phyloP scores from a whole-genome alignment of 306 rosid genomes.

The Vigna mungo region DNA sequence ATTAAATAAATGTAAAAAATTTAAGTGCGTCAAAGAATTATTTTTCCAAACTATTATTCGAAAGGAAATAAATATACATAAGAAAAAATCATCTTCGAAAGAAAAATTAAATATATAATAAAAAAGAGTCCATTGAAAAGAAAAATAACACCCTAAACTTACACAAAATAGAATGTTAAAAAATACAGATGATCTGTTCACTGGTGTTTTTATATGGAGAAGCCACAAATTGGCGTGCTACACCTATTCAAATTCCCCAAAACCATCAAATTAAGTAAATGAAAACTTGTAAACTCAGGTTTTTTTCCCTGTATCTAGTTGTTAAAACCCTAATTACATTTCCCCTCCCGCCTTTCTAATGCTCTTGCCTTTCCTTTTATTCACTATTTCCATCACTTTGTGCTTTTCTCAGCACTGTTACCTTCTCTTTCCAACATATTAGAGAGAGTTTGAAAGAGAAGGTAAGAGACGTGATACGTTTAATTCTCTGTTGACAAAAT shows the following conservation, averaged over 20 bases:
- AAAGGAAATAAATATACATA: too few relatives aligned
- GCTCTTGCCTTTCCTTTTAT: not conserved
- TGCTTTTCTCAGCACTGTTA: too few relatives aligned
- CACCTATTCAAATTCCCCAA: not conserved
- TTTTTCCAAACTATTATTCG: too few relatives aligned
- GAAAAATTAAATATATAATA: too few relatives aligned
- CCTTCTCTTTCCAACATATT: too few relatives aligned
- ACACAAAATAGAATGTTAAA: not conserved
- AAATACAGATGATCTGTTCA: not conserved
- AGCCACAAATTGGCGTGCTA: not conserved
- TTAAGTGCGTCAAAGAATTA: too few relatives aligned
- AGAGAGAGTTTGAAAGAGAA: too few relatives aligned
- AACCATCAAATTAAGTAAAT: not conserved
- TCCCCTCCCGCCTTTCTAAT: not conserved
- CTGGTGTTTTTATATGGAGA: conserved; percentile 5
- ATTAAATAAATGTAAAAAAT: too few relatives aligned
- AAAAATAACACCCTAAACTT: not conserved
- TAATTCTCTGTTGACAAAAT: not conserved
- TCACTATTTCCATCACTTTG: not conserved
- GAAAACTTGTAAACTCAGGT: not conserved
- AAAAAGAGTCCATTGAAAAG: too few relatives aligned
- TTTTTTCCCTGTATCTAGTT: conserved; percentile 14
- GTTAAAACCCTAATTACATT: not conserved
- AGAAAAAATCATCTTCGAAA: too few relatives aligned
- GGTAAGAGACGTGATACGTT: not conserved